These are phyloP conservation scores for Fomitopsis pulvina DNA, from an alignment of 768 basidiomycete species.

Conservation along the genomic window DNA sequence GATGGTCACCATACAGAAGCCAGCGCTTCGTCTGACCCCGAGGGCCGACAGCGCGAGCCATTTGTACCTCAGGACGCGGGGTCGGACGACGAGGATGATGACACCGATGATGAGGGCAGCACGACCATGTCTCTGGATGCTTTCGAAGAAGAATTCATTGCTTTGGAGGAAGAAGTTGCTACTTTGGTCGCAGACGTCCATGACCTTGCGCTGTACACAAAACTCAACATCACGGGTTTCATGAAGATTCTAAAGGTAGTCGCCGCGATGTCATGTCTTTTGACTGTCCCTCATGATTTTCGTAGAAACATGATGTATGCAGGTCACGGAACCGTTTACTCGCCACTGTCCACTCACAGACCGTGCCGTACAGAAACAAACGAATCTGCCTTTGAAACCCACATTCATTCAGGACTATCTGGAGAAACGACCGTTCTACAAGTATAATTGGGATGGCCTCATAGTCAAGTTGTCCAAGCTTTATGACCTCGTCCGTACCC, in stretches of 20 bases:
- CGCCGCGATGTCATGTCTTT: constrained; percentile 1
- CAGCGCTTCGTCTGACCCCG: constrained; percentile 33
- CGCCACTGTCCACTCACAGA: neutral
- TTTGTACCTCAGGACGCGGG: constrained; percentile 55
- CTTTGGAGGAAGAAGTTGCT: constrained; percentile 90
- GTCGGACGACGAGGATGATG: constrained; percentile 62
- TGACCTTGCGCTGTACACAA: constrained; percentile 88
- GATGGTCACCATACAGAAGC: constrained; percentile 12
- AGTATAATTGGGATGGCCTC: constrained; percentile 91
- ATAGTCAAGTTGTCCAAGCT: constrained; percentile 94
- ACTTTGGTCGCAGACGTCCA: constrained; percentile 91
- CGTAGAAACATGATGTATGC: constrained; percentile 87
- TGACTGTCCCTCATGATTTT: neutral
- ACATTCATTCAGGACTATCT: constrained; percentile 89
- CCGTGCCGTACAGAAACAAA: constrained; percentile 72
- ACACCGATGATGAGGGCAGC: constrained; percentile 39
- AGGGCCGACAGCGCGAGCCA: constrained; percentile 45
- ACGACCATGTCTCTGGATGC: constrained; percentile 59
- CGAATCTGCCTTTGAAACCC: constrained; percentile 70
- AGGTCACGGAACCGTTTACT: neutral
- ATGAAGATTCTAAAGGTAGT: constrained; percentile 93
- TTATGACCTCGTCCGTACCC: constrained; percentile 91
- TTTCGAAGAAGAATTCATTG: constrained; percentile 80
- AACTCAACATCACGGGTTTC: constrained; percentile 97
- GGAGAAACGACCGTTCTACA: constrained; percentile 94